Evolutionary conservation across 1,139 yeast genomes (phyloP).

Genomic region (Scheffersomyces titani): DNA sequence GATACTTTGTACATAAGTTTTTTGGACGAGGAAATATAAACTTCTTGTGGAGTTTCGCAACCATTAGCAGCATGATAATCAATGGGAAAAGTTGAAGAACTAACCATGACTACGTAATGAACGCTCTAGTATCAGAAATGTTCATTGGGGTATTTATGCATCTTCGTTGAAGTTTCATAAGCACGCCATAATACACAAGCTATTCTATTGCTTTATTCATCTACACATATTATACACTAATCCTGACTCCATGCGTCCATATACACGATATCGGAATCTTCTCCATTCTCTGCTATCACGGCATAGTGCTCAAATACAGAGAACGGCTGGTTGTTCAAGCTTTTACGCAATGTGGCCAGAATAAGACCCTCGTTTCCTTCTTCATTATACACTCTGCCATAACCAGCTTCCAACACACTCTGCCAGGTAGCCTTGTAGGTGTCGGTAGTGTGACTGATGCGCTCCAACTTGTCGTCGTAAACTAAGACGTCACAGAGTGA

Average conservation of each 20-base stretch:
- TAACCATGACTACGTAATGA: too few species aligned
- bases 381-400: constrained; percentile 43
- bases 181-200: constrained; percentile 8
- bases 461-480: constrained; percentile 83
- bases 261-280: constrained; percentile 37
- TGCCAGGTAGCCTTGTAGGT: constrained; percentile 62
- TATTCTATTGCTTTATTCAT: not conserved
- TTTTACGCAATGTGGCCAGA: constrained; percentile 9
- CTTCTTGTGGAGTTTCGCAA: not conserved
- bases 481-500: constrained; percentile 85
- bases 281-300: constrained; percentile 33
- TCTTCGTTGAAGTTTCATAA: too few species aligned
- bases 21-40: not conserved
- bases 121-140: too few species aligned
- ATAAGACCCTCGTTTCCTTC: constrained; percentile 16
- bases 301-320: constrained; percentile 38
- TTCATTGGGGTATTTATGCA: too few species aligned
- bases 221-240: constrained; percentile 6
- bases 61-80: too few species aligned
- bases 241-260: constrained; percentile 44
- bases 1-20: not conserved
- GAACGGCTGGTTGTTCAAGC: constrained; percentile 23
- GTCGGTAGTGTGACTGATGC: constrained; percentile 47
- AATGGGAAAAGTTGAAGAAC: too few species aligned
- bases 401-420: constrained; percentile 63